Conservation (phyloP, 2,329 filamentous ascomycete species). For the Sporothrix schenckii region DNA sequence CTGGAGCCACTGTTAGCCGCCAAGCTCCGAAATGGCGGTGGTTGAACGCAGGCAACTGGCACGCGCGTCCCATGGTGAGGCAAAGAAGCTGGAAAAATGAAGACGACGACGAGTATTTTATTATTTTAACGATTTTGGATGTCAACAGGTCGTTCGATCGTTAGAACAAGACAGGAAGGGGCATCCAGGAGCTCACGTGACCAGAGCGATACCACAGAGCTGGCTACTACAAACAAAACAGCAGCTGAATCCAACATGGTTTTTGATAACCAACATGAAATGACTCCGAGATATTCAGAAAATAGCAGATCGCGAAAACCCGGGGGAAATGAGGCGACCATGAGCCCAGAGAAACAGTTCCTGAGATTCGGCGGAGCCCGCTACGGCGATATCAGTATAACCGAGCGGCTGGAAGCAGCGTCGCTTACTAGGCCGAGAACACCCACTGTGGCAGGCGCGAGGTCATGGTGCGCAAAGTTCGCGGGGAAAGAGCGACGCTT, state of each 20-base stretch:
- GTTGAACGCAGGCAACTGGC: constrained; percentile 29
- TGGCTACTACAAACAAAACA: neutral
- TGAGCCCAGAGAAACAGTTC: neutral
- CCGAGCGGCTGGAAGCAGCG: constrained; percentile 13
- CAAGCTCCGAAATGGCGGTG: constrained; percentile 28
- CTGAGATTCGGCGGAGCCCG: constrained; percentile 9
- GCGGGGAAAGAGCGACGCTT: constrained; percentile 30
- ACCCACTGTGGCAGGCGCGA: neutral
- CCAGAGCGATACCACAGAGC: neutral
- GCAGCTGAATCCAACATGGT: neutral
- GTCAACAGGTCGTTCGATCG: too few relatives aligned
- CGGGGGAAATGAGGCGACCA: neutral
- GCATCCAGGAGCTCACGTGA: neutral
- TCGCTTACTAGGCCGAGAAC: neutral
- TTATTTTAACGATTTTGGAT: neutral
- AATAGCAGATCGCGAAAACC: neutral
- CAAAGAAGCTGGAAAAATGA: neutral
- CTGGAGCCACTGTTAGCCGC: constrained; percentile 25
- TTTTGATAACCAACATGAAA: neutral
- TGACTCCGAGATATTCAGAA: neutral
- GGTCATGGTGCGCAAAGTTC: neutral
- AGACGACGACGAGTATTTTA: neutral
- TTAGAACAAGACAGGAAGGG: neutral
- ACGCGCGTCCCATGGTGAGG: constrained; percentile 10
- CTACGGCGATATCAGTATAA: constrained; percentile 26